These are phyloP conservation scores for Fusarium sp. DNA, from an alignment of 2,329 filamentous ascomycete genomes.

Conservation along the genomic window DNA sequence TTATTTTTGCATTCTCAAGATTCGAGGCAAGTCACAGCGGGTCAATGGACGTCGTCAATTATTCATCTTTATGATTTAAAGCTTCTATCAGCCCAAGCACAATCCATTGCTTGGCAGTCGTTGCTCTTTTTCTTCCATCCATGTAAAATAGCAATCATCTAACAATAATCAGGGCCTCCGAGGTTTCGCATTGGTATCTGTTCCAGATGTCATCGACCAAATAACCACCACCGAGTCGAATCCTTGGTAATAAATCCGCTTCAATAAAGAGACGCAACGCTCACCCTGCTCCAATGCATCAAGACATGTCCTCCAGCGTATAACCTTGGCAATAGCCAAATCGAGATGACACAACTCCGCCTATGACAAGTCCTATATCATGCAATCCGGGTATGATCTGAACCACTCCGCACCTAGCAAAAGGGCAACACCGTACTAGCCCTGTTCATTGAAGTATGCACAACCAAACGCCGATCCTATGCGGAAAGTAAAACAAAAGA, in stretches of 20 bases:
- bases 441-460: conserved; percentile 35
- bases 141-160: conserved; percentile 37
- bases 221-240: conserved; percentile 10
- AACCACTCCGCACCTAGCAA: conserved; percentile 37
- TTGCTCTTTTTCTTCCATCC: conserved; percentile 34
- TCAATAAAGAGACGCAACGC: conserved; percentile 30
- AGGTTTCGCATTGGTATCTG: conserved; percentile 16
- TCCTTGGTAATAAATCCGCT: conserved; percentile 19
- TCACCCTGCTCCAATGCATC: conserved; percentile 32
- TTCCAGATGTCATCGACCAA: conserved; percentile 4
- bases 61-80: conserved; percentile 44
- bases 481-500: conserved; percentile 41
- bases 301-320: conserved; percentile 28
- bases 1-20: not conserved
- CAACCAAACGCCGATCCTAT: conserved; percentile 50
- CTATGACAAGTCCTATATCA: conserved; percentile 46
- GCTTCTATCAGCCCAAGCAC: conserved; percentile 43
- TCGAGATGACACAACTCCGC: conserved; percentile 41
- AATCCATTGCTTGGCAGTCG: conserved; percentile 28
- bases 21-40: not conserved
- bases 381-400: conserved; percentile 49
- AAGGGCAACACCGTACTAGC: conserved; percentile 43
- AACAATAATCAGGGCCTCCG: conserved; percentile 30
- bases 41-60: conserved; percentile 3
- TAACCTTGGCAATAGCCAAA: conserved; percentile 32